A percentile compares a stretch with the other conserved stretches of the same genome.
Conservation (phyloP, 2,329 filamentous ascomycete species). For the Talaromyces sp. region DNA sequence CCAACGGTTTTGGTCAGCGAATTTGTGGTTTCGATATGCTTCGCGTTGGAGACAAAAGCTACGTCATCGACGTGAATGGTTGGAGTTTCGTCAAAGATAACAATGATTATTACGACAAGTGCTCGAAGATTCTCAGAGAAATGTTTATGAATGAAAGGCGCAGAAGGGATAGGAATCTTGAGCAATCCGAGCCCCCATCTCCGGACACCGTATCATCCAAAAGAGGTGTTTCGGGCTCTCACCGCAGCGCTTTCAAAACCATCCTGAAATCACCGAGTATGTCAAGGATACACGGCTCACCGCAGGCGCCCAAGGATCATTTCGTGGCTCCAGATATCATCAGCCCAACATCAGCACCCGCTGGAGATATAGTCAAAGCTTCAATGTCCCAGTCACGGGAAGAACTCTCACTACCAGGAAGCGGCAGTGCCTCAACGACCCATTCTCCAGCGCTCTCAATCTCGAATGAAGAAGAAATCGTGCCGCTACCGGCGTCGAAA, state of each 20-base stretch:
- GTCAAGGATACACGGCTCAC: slow-evolving; percentile 53
- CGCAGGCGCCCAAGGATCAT: slow-evolving; percentile 37
- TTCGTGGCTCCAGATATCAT: slow-evolving; percentile 44
- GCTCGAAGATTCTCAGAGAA: slow-evolving; percentile 76
- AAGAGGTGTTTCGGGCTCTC: slow-evolving; percentile 40
- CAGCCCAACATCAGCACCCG: slow-evolving; percentile 33
- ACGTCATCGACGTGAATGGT: slow-evolving; percentile 97
- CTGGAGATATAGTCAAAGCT: slow-evolving; percentile 26
- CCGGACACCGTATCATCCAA: slow-evolving; percentile 33
- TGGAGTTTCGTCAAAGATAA: slow-evolving; percentile 99
- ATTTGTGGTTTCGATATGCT: slow-evolving; percentile 96
- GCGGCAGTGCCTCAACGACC: slow-evolving; percentile 25
- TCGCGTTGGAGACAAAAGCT: slow-evolving; percentile 82
- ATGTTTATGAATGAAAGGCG: slow-evolving; percentile 79
- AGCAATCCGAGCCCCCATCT: slow-evolving; percentile 34
- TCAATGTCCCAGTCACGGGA: slow-evolving; percentile 22
- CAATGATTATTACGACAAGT: slow-evolving; percentile 95
- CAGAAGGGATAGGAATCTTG: slow-evolving; percentile 32
- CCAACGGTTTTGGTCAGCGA: slow-evolving; percentile 84
- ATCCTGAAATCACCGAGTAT: slow-evolving; percentile 64
- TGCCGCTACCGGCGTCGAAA: slow-evolving; percentile 65
- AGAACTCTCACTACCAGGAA: slow-evolving; percentile 22
- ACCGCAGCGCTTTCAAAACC: slow-evolving; percentile 53
- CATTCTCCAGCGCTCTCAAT: slow-evolving; percentile 28
- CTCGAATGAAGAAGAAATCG: slow-evolving; percentile 25